Evolutionary conservation across 805 yeast genomes (phyloP), one percentile per base, ranked within the genome.

Genomic region (Yamadazyma sp.): DNA sequence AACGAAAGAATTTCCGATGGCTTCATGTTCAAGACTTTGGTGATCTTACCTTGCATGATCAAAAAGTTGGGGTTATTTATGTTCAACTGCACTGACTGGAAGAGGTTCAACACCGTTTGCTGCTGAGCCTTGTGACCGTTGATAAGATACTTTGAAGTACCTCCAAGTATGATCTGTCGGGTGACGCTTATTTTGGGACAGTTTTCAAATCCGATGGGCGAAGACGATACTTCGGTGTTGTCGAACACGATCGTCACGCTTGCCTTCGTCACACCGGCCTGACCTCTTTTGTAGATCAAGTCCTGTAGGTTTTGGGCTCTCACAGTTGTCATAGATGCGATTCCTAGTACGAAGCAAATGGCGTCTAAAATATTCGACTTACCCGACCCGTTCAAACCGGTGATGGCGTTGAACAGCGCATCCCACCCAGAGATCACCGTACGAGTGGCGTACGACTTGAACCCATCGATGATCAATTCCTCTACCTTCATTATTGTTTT

Each of bases 401-500:
- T 95, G 57, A 93, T 91, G 52, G 98, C 96, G 64, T 95, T 93
- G 65, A 93, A 95, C 62, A 85, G 95, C 1, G 86, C 76, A 61
- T 93, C 99, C 99, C 99, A 95, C 18, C 82, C 85, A 2, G 95
- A 77, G 21, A 93, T 86, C 20, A 90, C 97, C 1, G 99, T 93
- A 67, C 98, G 82, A 1, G 95, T 84, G 18, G 98, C 96, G 53
- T 93, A 93, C 15, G 97, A 88, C 67, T 93, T 93, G 77, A 93
- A 93, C 30, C 99, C 99, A 63, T 93, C 99, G 32, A 93, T 82
- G 45, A 93, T 90, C 40, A 93, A 76, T 57, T 95, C 99, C 56
- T 91, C 96, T n/a, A 93, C 95, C 61, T 77, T 78, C 97, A 90
- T 90, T n/a, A n/a, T n/a, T n/a, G n/a, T n/a, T n/a, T n/a, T n/a